Base-by-base conservation (phyloP, 2,329 filamentous ascomycete genomes). In the Diplodia scrobiculata region DNA sequence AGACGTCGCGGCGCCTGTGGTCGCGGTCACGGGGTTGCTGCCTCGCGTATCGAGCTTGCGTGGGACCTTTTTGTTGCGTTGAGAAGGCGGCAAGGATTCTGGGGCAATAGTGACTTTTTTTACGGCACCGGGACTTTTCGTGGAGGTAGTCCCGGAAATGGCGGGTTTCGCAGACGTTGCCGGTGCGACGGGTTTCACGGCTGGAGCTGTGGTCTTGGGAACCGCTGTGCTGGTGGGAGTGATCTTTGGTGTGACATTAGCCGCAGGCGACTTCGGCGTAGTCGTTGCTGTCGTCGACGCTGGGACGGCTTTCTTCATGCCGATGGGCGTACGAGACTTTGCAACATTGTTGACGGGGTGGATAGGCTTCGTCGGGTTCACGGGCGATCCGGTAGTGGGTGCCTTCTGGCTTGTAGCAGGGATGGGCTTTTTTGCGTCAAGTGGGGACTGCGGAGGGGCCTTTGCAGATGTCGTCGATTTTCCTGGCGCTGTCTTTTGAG, bases 1-100 rank as follows among this genome's bases (percentile, higher is more conserved):
- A 34, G 73, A 74, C 5, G 76, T 76, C 0, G 73, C 73, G 0
- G 73, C 73, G 2, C 75, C 74, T 55, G 74, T 72, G 27, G 74
- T 71, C 50, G 74, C 73, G 38, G 73, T 74, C 48, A 75, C 73
- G 17, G 29, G 32, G 41, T 50, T 41, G 27, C 38, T 25, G 17
- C 41, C n/a, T 17, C 41, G 41, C 41, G 41, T 45, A 10, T 55
- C 47, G 32, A 66, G 41, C 21, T 66, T 66, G 13, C 53, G 53
- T 9, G 64, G 64, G 2, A 41, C 10, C 25, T 53, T 45, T 19
- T 45, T 45, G 17, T 45, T 50, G 41, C 41, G n/a, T 9, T 62
- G 48, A 9, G 58, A 60, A 5, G 55, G 38, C 4, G 55, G 58
- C 5, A 50, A 47, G 2, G 58, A 62, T n/a, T 62, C 58, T 11